These are phyloP conservation scores for Artomyces pyxidatus DNA, from an alignment of 768 basidiomycete genomes.

Conservation along the genomic window DNA sequence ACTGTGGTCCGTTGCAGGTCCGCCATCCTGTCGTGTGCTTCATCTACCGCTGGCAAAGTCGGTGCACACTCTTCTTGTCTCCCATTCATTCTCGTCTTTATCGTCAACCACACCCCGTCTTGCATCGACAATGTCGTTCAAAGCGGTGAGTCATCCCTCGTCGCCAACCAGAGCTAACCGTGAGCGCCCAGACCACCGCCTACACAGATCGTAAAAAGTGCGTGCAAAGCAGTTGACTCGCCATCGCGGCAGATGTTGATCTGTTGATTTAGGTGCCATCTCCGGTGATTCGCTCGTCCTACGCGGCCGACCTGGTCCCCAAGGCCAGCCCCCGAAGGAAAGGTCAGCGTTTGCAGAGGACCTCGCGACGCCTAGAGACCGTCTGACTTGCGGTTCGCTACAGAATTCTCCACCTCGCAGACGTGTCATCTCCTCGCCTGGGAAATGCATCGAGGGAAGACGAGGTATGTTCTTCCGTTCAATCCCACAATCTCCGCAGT, in stretches of 20 bases:
- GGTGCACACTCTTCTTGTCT: neutral
- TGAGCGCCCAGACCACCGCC: neutral
- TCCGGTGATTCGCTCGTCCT: constrained; percentile 88
- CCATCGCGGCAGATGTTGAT: neutral
- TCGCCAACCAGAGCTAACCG: neutral
- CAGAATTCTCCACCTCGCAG: constrained; percentile 86
- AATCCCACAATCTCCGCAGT: constrained; percentile 1
- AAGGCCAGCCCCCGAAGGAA: constrained; percentile 88
- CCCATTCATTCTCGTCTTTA: constrained; percentile 1
- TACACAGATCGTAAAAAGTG: constrained; percentile 55
- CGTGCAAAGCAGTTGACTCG: constrained; percentile 4
- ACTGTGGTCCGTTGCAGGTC: neutral
- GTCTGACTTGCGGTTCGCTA: constrained; percentile 2
- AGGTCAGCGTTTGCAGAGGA: constrained; percentile 39
- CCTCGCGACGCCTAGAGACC: no score
- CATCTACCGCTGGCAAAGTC: constrained; percentile 2
- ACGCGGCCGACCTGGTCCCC: constrained; percentile 65
- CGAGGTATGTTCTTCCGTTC: constrained; percentile 48
- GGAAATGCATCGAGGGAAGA: constrained; percentile 82
- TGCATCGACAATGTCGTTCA: constrained; percentile 50
- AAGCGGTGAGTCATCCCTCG: constrained; percentile 48
- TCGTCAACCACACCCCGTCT: constrained; percentile 1
- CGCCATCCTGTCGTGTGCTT: neutral
- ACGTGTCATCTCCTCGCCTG: constrained; percentile 75
- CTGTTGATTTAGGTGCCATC: constrained; percentile 59